Conservation (phyloP, 2,329 filamentous ascomycete genomes). For the Fusarium euwallaceae region DNA sequence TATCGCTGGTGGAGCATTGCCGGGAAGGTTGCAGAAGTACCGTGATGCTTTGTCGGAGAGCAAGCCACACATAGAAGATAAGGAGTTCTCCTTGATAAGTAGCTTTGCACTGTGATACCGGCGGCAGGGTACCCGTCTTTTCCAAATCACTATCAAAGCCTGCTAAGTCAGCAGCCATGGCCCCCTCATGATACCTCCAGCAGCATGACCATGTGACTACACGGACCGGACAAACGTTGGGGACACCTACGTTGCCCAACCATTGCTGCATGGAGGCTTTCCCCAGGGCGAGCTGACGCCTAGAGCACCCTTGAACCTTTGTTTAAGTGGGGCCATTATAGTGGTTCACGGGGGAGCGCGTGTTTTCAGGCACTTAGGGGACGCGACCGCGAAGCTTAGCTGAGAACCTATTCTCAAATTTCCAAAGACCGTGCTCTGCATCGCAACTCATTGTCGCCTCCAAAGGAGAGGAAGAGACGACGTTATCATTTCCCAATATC, state of each 20-base stretch:
- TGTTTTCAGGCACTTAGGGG: slow-evolving; percentile 22
- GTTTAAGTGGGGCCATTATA: slow-evolving; percentile 33
- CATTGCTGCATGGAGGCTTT: background rate
- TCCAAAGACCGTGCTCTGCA: slow-evolving; percentile 33
- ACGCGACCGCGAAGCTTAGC: slow-evolving; percentile 30
- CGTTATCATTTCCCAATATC: background rate
- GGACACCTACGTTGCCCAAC: slow-evolving; percentile 19
- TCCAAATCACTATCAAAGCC: background rate
- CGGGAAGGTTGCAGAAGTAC: slow-evolving; percentile 24
- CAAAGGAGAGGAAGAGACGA: slow-evolving; percentile 15
- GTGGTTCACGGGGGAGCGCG: slow-evolving; percentile 37
- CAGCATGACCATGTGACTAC: slow-evolving; percentile 34
- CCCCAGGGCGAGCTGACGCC: background rate
- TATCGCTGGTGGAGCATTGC: slow-evolving; percentile 40
- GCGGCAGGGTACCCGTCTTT: background rate
- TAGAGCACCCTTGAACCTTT: background rate
- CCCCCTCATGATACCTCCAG: background rate
- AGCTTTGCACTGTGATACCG: background rate
- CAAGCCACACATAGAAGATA: background rate
- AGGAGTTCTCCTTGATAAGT: background rate
- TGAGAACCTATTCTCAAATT: slow-evolving; percentile 36
- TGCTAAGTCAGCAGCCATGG: background rate
- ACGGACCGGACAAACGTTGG: slow-evolving; percentile 23
- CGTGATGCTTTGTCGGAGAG: background rate
- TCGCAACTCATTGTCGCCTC: slow-evolving; percentile 23